phyloP scores from a whole-genome alignment of 2,329 filamentous ascomycete genomes.

The Blumeria graminis region DNA sequence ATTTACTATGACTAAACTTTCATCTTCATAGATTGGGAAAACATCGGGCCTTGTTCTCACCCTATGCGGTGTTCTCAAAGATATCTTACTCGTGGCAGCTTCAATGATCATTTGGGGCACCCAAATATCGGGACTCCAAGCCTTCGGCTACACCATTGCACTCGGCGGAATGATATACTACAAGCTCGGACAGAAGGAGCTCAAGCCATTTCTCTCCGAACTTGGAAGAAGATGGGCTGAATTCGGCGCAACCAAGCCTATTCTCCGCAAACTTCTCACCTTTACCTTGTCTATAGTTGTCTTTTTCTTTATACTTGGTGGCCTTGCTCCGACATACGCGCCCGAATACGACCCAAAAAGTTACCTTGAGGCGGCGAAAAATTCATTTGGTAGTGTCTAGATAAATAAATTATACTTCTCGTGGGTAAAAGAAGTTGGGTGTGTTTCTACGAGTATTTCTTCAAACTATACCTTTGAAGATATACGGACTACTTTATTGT shows the following conservation, averaged over 20 bases:
- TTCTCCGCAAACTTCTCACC: slow-evolving; percentile 53
- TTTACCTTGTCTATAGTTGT: slow-evolving; percentile 36
- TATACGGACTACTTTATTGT: neutral
- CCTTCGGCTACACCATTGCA: slow-evolving; percentile 65
- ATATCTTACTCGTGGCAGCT: slow-evolving; percentile 57
- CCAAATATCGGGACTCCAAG: slow-evolving; percentile 48
- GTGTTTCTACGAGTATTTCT: neutral
- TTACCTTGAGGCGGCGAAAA: slow-evolving; percentile 13
- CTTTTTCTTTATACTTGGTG: slow-evolving; percentile 46
- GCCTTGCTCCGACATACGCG: slow-evolving; percentile 36
- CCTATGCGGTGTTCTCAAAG: slow-evolving; percentile 69
- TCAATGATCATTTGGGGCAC: slow-evolving; percentile 68
- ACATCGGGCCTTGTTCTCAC: slow-evolving; percentile 70
- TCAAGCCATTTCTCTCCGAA: slow-evolving; percentile 56
- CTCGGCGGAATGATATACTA: slow-evolving; percentile 62
- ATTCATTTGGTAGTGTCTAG: slow-evolving; percentile 8
- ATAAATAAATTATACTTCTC: neutral
- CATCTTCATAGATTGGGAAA: slow-evolving; percentile 45
- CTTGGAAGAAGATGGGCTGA: slow-evolving; percentile 63
- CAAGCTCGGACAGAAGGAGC: slow-evolving; percentile 61
- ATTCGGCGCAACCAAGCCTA: slow-evolving; percentile 54
- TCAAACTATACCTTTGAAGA: neutral
- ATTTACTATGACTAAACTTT: too few species aligned
- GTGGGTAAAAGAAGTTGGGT: neutral
- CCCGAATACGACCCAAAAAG: slow-evolving; percentile 26